Conservation (phyloP, 1,284 basidiomycete genomes). For the Neonothopanus nambi region DNA sequence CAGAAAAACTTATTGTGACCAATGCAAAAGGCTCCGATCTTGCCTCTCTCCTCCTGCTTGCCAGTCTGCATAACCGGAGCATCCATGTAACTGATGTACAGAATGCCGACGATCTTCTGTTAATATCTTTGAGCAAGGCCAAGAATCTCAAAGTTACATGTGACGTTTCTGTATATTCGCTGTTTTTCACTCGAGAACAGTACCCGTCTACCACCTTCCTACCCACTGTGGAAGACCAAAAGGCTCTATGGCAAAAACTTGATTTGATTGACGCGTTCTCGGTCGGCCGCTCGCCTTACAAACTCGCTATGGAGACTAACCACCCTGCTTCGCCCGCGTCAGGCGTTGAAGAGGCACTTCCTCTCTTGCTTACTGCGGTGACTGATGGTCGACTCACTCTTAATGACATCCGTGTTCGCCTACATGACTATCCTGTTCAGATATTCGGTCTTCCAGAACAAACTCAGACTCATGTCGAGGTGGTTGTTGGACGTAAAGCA, state of each 20-base stretch:
- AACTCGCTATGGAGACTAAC: slow-evolving; percentile 70
- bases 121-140: slow-evolving; percentile 94
- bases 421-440: slow-evolving; percentile 90
- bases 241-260: slow-evolving; percentile 86
- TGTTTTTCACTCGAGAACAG: slow-evolving; percentile 86
- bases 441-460: slow-evolving; percentile 94
- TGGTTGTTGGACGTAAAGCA: slow-evolving; percentile 81
- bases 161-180: slow-evolving; percentile 90
- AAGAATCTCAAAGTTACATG: slow-evolving; percentile 95
- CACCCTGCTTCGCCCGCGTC: slow-evolving; percentile 70
- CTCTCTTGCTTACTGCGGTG: slow-evolving; percentile 87
- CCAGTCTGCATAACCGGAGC: slow-evolving; percentile 87
- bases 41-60: slow-evolving; percentile 90
- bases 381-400: slow-evolving; percentile 79
- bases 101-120: slow-evolving; percentile 82
- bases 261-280: slow-evolving; percentile 91
- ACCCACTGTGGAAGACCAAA: slow-evolving; percentile 80
- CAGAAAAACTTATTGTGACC: slow-evolving; percentile 90
- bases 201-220: slow-evolving; percentile 70
- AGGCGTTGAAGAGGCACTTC: slow-evolving; percentile 88
- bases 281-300: slow-evolving; percentile 83
- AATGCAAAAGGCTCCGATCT: slow-evolving; percentile 92
- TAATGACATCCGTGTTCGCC: slow-evolving; percentile 77
- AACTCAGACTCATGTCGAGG: slow-evolving; percentile 87
- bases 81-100: slow-evolving; percentile 96